Evolutionary conservation across 2,329 filamentous ascomycete genomes (phyloP).

Genomic region (Alternaria postmessia): DNA sequence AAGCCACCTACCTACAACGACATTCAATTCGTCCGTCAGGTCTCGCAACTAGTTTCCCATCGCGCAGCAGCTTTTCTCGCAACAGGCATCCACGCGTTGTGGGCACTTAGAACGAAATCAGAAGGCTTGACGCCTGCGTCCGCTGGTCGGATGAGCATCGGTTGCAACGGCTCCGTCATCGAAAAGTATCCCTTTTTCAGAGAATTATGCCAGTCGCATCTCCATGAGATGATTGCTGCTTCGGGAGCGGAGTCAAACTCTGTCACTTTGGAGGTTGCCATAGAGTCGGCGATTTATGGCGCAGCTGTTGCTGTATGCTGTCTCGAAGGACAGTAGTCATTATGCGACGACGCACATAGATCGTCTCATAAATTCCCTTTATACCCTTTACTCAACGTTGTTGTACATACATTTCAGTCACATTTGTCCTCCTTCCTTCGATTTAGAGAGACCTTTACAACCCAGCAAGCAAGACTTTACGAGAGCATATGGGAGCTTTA

Average conservation of each 20-base stretch:
- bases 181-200: slow-evolving; percentile 78
- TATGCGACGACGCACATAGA: background rate
- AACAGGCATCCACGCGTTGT: slow-evolving; percentile 69
- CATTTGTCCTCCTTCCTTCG: background rate
- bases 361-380: background rate
- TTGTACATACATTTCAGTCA: slow-evolving; percentile 17
- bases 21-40: slow-evolving; percentile 62
- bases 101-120: slow-evolving; percentile 61
- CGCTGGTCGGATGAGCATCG: slow-evolving; percentile 60
- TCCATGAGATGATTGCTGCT: slow-evolving; percentile 64
- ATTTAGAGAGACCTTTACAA: slow-evolving; percentile 4
- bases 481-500: slow-evolving; percentile 23
- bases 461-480: slow-evolving; percentile 1
- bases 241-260: slow-evolving; percentile 52
- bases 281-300: slow-evolving; percentile 77
- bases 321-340: slow-evolving; percentile 40
- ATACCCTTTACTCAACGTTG: slow-evolving; percentile 17
- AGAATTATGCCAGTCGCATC: slow-evolving; percentile 66
- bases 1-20: slow-evolving; percentile 58
- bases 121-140: slow-evolving; percentile 53
- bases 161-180: slow-evolving; percentile 81
- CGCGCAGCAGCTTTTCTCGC: slow-evolving; percentile 70
- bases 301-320: slow-evolving; percentile 71
- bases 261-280: slow-evolving; percentile 72
- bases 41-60: slow-evolving; percentile 63